phyloP scores from a whole-genome alignment of 2,329 filamentous ascomycete genomes.

The Verticillium albo-atrum region DNA sequence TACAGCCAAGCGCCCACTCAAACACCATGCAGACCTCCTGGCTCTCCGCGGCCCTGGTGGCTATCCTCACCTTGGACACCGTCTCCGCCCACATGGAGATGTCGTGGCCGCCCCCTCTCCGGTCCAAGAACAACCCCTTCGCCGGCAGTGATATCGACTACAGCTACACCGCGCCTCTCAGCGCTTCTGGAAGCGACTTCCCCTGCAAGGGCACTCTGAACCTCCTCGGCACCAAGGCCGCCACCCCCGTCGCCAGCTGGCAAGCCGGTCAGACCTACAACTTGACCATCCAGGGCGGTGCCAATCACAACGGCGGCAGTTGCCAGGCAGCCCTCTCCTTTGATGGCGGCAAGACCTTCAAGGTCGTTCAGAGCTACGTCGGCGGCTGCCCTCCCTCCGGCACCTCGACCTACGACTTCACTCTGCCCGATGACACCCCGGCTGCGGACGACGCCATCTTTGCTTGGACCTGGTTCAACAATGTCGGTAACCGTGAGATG shows the following conservation, averaged over 20 bases:
- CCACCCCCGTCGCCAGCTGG: conserved; percentile 56
- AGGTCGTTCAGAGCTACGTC: conserved; percentile 57
- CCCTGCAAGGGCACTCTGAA: conserved; percentile 67
- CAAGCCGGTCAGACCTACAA: conserved; percentile 57
- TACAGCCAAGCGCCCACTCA: neutral
- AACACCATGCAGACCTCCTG: conserved; percentile 33
- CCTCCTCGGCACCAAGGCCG: conserved; percentile 42
- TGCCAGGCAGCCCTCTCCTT: conserved; percentile 74
- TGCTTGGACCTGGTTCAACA: conserved; percentile 76
- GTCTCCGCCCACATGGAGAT: conserved; percentile 54
- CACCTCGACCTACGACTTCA: conserved; percentile 57
- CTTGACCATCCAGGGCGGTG: conserved; percentile 59
- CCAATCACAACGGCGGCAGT: conserved; percentile 64
- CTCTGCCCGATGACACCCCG: conserved; percentile 60
- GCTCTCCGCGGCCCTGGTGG: conserved; percentile 34
- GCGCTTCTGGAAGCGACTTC: conserved; percentile 57
- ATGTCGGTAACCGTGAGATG: conserved; percentile 74
- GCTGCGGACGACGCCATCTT: conserved; percentile 55
- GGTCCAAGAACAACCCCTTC: conserved; percentile 48
- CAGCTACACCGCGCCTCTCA: conserved; percentile 66
- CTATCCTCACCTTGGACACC: conserved; percentile 27
- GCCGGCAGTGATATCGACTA: conserved; percentile 55
- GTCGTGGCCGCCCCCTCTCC: conserved; percentile 45
- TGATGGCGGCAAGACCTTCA: conserved; percentile 66
- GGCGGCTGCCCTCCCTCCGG: conserved; percentile 45